phyloP scores from a whole-genome alignment of 2,329 filamentous ascomycete species.

The Colletotrichum spinosum region DNA sequence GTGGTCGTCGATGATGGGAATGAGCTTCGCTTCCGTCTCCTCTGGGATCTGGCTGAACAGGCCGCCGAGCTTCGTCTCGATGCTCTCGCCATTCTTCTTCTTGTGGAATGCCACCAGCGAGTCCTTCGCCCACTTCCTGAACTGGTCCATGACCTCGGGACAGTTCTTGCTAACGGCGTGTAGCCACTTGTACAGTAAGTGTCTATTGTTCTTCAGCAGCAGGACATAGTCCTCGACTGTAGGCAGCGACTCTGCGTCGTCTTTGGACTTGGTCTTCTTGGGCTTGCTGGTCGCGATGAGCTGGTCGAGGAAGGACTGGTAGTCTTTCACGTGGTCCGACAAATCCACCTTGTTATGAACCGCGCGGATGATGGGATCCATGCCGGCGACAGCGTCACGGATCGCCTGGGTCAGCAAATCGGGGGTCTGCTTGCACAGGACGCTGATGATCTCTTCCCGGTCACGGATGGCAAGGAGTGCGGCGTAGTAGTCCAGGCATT shows the following conservation, averaged over 20 bases:
- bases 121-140: constrained; percentile 70
- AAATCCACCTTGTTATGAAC: constrained; percentile 80
- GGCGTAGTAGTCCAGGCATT: constrained; percentile 77
- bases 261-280: constrained; percentile 46
- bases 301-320: constrained; percentile 77
- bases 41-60: constrained; percentile 60
- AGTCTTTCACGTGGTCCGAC: constrained; percentile 73
- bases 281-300: constrained; percentile 71
- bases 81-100: constrained; percentile 39
- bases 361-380: constrained; percentile 79
- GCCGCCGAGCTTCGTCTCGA: constrained; percentile 53
- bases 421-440: constrained; percentile 75
- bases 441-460: constrained; percentile 75
- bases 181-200: constrained; percentile 75
- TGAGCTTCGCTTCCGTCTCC: constrained; percentile 58
- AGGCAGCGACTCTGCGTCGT: constrained; percentile 54
- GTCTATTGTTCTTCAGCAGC: constrained; percentile 73
- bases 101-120: constrained; percentile 67
- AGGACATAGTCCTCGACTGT: constrained; percentile 79
- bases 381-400: constrained; percentile 72
- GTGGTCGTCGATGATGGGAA: constrained; percentile 68
- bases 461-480: constrained; percentile 79
- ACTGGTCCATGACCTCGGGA: constrained; percentile 71
- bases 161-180: constrained; percentile 77
- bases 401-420: constrained; percentile 79